Base-by-base conservation (phyloP, 2,329 filamentous ascomycete species). In the Colletotrichum noveboracense region DNA sequence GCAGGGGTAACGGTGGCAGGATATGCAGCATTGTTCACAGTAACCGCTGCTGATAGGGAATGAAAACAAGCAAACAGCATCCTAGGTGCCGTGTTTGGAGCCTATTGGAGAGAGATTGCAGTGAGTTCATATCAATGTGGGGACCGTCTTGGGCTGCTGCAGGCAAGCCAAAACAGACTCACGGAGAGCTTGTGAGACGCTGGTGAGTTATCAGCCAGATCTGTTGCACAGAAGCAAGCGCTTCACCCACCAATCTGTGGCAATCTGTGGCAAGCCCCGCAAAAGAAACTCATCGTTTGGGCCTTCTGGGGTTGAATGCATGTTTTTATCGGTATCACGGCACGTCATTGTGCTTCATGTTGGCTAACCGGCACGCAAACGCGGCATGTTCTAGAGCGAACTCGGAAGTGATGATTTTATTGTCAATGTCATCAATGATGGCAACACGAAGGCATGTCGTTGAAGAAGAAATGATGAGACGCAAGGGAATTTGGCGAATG, bases 71-170 rank as follows among this genome's bases (percentile, higher is more conserved):
- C 48, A 66, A 34, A 65, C 26, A 30, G 28, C 21, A 24, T 52
- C 32, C 60, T 16, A 55, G 52, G 26, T 68, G 48, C 36, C 60
- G 60, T 38, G 65, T 30, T 43, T 62, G 71, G 65, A n/a, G 14
- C 34, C n/a, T 43, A 66, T 66, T 56, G 48, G 32, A 74, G 36
- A 66, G 74, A 66, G 38, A 75, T 71, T 72, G 36, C 62, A 71
- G 30, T 66, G 30, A 58, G 48, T 34, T 48, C 43, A 16, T 70
- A 16, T 70, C 38, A 43, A 5, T 52, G 71, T 26, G 36, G 24
- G 56, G 32, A 10, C 56, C 36, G 18, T 30, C n/a, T 62, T 24
- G 30, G 36, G 55, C n/a, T 36, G 18, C 38, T 62, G 43, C 61
- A 38, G 26, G 38, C 38, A 38, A 56, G 69, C 43, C 69, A 56